phyloP scores from a whole-genome alignment of 2,329 filamentous ascomycete species.

The Cyanodermella asteris region DNA sequence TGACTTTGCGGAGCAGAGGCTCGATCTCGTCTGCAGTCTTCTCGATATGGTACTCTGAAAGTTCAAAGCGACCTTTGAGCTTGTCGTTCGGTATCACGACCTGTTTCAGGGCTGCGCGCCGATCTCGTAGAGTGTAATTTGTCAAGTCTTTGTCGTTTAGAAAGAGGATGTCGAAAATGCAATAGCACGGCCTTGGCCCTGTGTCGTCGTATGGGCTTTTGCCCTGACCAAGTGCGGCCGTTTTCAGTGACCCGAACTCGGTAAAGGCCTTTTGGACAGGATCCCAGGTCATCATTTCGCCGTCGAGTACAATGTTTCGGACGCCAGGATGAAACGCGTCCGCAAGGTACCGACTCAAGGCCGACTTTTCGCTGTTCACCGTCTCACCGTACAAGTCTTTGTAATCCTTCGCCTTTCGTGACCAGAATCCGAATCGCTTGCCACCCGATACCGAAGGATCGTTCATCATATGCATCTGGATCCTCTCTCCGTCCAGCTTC shows the following conservation, averaged over 20 bases:
- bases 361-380: slow-evolving; percentile 50
- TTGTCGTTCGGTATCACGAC: no score
- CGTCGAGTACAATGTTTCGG: slow-evolving; percentile 73
- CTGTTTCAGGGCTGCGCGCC: slow-evolving; percentile 50
- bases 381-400: slow-evolving; percentile 76
- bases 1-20: slow-evolving; percentile 54
- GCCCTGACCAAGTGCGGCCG: slow-evolving; percentile 61
- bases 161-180: slow-evolving; percentile 78
- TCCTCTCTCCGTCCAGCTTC: slow-evolving; percentile 88
- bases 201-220: slow-evolving; percentile 45
- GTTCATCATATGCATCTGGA: slow-evolving; percentile 81
- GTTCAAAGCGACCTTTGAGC: slow-evolving; percentile 56
- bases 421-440: slow-evolving; percentile 69
- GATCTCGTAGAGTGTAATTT: slow-evolving; percentile 61
- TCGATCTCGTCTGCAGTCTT: slow-evolving; percentile 53
- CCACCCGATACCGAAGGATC: slow-evolving; percentile 48
- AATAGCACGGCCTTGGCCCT: slow-evolving; percentile 54
- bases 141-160: slow-evolving; percentile 66
- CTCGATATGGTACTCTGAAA: slow-evolving; percentile 51
- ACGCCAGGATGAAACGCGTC: slow-evolving; percentile 59
- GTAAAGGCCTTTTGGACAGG: slow-evolving; percentile 65
- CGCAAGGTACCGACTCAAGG: slow-evolving; percentile 59
- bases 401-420: slow-evolving; percentile 87
- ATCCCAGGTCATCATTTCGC: slow-evolving; percentile 98
- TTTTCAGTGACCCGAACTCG: slow-evolving; percentile 82